Conservation (phyloP, 1,284 basidiomycete genomes). For the Cryptococcus deneoformans region DNA sequence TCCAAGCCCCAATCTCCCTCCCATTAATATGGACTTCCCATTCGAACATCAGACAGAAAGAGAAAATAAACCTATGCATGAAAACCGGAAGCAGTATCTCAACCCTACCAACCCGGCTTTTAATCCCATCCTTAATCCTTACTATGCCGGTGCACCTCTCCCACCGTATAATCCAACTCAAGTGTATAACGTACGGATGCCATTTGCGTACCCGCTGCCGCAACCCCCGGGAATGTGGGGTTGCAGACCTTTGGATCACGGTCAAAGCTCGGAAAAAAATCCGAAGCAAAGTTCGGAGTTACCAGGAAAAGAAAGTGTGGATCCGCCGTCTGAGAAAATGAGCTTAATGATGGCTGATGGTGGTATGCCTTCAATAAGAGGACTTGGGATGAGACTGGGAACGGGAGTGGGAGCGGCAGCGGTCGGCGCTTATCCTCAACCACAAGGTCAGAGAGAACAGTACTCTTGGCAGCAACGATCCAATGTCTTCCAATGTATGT, state of each 20-base stretch:
- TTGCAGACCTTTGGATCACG: background rate
- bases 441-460: background rate
- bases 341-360: background rate
- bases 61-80: constrained; percentile 1
- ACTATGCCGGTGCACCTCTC: constrained; percentile 8
- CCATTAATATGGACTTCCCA: background rate
- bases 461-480: background rate
- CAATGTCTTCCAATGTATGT: constrained; percentile 5
- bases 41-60: background rate
- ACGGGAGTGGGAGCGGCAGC: background rate
- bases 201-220: constrained; percentile 10
- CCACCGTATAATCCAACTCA: constrained; percentile 12
- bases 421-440: background rate
- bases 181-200: constrained; percentile 12
- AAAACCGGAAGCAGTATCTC: background rate
- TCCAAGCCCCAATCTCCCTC: background rate
- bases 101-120: background rate
- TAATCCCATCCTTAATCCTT: constrained; percentile 2
- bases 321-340: constrained; percentile 11
- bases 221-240: constrained; percentile 4
- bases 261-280: background rate
- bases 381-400: constrained; percentile 1
- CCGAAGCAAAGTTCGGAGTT: background rate
- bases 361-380: background rate
- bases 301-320: constrained; percentile 12